Conservation (phyloP, 169 alveolate genomes). For the Babesia caballi region DNA sequence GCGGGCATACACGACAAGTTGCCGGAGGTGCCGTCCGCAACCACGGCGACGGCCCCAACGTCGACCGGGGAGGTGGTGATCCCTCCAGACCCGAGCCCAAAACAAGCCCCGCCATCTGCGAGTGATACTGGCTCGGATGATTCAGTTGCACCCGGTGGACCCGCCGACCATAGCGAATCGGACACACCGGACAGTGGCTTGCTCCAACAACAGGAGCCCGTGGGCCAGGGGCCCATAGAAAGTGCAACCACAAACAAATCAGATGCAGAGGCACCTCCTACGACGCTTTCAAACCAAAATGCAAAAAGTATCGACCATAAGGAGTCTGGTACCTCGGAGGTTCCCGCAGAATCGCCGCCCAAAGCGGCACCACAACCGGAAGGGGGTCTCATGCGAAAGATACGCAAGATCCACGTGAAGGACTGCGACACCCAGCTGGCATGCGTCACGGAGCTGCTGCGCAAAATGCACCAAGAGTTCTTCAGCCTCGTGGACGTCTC, state of each 20-base stretch:
- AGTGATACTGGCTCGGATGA: not conserved
- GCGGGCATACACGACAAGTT: not conserved
- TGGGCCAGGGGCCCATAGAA: not conserved
- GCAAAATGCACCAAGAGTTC: constrained; percentile 26
- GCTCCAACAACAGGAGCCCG: not conserved
- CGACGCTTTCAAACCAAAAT: not conserved
- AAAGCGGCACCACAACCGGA: not conserved
- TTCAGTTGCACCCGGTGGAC: too few species aligned
- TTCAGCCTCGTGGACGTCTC: not conserved
- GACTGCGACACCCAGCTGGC: constrained; percentile 41
- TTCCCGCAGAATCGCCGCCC: not conserved
- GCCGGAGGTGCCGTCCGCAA: not conserved
- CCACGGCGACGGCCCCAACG: not conserved
- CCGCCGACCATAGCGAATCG: not conserved
- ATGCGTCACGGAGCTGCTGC: constrained; percentile 1
- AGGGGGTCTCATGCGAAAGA: not conserved
- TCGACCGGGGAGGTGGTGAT: not conserved
- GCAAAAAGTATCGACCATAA: not conserved
- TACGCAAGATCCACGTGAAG: constrained; percentile 30
- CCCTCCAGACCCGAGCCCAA: not conserved
- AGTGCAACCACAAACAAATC: too few species aligned
- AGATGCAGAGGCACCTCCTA: too few species aligned
- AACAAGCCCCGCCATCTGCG: not conserved
- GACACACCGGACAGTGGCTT: not conserved
- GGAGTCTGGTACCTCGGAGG: too few species aligned